Evolutionary conservation across 352 stramenopile genomes (phyloP).

Genomic region (Globisporangium barbulae): DNA sequence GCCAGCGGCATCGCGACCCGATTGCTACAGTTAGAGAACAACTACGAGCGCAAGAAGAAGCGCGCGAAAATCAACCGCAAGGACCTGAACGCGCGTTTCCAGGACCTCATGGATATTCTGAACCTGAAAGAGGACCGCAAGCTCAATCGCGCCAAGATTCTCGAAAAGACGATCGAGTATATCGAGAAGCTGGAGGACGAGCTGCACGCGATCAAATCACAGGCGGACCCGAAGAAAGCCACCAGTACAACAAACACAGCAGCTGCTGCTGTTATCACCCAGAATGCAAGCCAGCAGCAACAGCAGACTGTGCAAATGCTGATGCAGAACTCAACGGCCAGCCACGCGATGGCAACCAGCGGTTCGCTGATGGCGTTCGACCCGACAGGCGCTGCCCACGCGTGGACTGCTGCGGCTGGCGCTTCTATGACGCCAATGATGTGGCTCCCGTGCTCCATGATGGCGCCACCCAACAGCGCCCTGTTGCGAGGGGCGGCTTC

Average conservation of each 20-base stretch:
- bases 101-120: slow-evolving; percentile 64
- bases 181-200: slow-evolving; percentile 53
- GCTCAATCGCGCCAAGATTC: slow-evolving; percentile 62
- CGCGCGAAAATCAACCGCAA: slow-evolving; percentile 68
- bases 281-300: slow-evolving; percentile 1
- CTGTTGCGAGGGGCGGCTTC: background rate
- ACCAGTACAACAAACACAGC: background rate
- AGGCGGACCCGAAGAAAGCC: slow-evolving; percentile 16
- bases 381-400: slow-evolving; percentile 10
- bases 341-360: slow-evolving; percentile 3
- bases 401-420: slow-evolving; percentile 18
- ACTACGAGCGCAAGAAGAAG: slow-evolving; percentile 73
- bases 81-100: slow-evolving; percentile 60
- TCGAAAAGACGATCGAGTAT: slow-evolving; percentile 60
- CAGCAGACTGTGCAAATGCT: slow-evolving; percentile 3
- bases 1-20: slow-evolving; percentile 13
- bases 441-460: slow-evolving; percentile 37
- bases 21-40: slow-evolving; percentile 53
- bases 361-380: slow-evolving; percentile 25
- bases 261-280: background rate
- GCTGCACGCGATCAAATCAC: slow-evolving; percentile 23
- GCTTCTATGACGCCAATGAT: slow-evolving; percentile 29
- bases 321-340: background rate
- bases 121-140: slow-evolving; percentile 60
- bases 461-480: slow-evolving; percentile 11